Conservation (phyloP, 331 rosid species). For the Phaseolus coccineus region DNA sequence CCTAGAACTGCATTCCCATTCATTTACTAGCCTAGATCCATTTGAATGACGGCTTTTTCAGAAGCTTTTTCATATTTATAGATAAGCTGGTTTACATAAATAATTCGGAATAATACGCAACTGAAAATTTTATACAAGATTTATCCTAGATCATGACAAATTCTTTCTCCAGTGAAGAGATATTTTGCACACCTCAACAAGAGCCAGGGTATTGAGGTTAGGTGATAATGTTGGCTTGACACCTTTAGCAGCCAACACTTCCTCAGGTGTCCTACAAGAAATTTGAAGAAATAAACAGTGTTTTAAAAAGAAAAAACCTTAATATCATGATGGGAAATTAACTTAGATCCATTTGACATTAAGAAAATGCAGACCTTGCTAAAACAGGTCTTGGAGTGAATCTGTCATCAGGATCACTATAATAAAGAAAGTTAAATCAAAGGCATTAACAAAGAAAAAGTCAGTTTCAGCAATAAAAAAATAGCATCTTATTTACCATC, state of each 20-base stretch:
- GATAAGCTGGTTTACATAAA: neutral
- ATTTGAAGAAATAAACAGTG: constrained; percentile 19
- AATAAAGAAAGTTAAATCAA: constrained; percentile 32
- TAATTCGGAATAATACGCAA: neutral
- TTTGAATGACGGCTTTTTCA: neutral
- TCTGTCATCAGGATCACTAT: constrained; percentile 94
- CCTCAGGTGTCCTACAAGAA: constrained; percentile 85
- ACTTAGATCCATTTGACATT: constrained; percentile 5
- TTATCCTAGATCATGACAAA: constrained; percentile 4
- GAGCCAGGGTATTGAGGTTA: constrained; percentile 91
- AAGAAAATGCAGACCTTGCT: constrained; percentile 76
- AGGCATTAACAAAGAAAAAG: constrained; percentile 21
- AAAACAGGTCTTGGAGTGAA: constrained; percentile 81
- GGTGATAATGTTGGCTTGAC: constrained; percentile 97
- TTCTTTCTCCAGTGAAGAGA: constrained; percentile 38
- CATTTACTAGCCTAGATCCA: neutral
- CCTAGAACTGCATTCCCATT: neutral
- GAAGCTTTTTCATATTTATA: neutral
- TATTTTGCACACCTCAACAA: constrained; percentile 79
- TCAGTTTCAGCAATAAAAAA: constrained; percentile 17
- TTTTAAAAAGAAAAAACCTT: constrained; percentile 7
- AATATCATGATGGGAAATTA: constrained; percentile 24
- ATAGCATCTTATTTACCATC: constrained; percentile 13
- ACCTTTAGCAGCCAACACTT: constrained; percentile 95
- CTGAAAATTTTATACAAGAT: constrained; percentile 1